A percentile compares a stretch with the other conserved stretches of the same genome.
phyloP scores from a whole-genome alignment of 2,329 filamentous ascomycete genomes.

The Didymella lethalis region DNA sequence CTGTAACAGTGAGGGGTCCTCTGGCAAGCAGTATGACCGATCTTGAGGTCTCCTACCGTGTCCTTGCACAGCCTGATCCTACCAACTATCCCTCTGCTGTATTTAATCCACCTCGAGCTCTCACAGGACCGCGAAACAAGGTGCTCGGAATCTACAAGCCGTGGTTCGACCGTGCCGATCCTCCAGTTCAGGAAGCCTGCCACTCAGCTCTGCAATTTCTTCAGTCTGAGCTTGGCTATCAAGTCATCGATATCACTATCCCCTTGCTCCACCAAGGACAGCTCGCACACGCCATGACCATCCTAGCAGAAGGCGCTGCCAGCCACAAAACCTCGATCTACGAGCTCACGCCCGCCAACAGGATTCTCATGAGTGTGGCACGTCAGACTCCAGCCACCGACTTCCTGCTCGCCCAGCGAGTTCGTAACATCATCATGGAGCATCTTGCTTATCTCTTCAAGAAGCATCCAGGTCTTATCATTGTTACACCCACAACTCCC shows the following conservation, averaged over 20 bases:
- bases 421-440: constrained; percentile 79
- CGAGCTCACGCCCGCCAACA: constrained; percentile 71
- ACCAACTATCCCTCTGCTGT: constrained; percentile 65
- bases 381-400: constrained; percentile 72
- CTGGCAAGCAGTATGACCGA: constrained; percentile 79
- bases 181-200: constrained; percentile 68
- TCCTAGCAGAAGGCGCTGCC: constrained; percentile 73
- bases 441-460: constrained; percentile 77
- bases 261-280: constrained; percentile 75
- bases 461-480: constrained; percentile 75
- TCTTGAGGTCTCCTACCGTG: constrained; percentile 80
- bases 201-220: constrained; percentile 68
- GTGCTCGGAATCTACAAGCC: constrained; percentile 73
- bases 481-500: constrained; percentile 80
- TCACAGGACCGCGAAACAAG: constrained; percentile 56
- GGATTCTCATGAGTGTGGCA: constrained; percentile 72
- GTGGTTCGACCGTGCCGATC: constrained; percentile 75
- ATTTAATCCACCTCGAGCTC: constrained; percentile 66
- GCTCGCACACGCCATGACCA: constrained; percentile 77
- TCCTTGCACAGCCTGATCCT: constrained; percentile 77
- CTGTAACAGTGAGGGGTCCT: constrained; percentile 74
- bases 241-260: constrained; percentile 67
- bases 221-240: constrained; percentile 61
- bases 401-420: constrained; percentile 73
- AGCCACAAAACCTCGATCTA: constrained; percentile 59